phyloP scores from a whole-genome alignment of 2,329 filamentous ascomycete species.

The Macrophomina pseudophaseolina region DNA sequence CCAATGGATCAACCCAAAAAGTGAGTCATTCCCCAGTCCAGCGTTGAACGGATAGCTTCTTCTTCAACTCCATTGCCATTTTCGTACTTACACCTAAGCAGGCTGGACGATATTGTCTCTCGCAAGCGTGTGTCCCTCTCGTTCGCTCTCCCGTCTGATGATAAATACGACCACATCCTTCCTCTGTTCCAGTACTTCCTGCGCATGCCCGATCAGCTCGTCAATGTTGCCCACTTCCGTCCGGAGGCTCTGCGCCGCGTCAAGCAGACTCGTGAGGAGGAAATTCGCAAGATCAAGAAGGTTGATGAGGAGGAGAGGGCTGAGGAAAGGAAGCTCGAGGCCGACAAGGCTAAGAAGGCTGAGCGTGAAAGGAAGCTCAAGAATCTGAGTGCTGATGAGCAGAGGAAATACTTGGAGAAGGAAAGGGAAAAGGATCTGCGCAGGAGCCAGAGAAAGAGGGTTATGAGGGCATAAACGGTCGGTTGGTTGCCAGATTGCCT shows the following conservation, averaged over 20 bases:
- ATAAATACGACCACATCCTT: slow-evolving; percentile 60
- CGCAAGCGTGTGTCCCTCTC: slow-evolving; percentile 87
- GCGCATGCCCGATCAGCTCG: slow-evolving; percentile 82
- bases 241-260: slow-evolving; percentile 87
- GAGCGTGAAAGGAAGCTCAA: slow-evolving; percentile 75
- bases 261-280: slow-evolving; percentile 77
- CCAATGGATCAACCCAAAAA: slow-evolving; percentile 83
- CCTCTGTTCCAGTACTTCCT: slow-evolving; percentile 83
- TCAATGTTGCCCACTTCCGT: slow-evolving; percentile 79
- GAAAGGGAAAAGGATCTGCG: slow-evolving; percentile 86
- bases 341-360: slow-evolving; percentile 75
- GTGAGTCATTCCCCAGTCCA: slow-evolving; percentile 56
- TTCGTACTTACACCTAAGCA: slow-evolving; percentile 42
- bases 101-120: slow-evolving; percentile 80
- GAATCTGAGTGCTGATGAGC: slow-evolving; percentile 66
- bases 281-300: slow-evolving; percentile 79
- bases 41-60: not conserved
- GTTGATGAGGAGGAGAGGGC: slow-evolving; percentile 73
- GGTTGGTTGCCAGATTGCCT: not conserved
- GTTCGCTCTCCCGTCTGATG: slow-evolving; percentile 65
- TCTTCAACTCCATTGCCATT: slow-evolving; percentile 24
- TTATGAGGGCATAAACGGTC: slow-evolving; percentile 42
- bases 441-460: slow-evolving; percentile 68
- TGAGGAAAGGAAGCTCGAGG: slow-evolving; percentile 61
- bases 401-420: slow-evolving; percentile 69